These are phyloP conservation scores for Plantago major DNA, from an alignment of 257 asterid species.

Conservation along the genomic window DNA sequence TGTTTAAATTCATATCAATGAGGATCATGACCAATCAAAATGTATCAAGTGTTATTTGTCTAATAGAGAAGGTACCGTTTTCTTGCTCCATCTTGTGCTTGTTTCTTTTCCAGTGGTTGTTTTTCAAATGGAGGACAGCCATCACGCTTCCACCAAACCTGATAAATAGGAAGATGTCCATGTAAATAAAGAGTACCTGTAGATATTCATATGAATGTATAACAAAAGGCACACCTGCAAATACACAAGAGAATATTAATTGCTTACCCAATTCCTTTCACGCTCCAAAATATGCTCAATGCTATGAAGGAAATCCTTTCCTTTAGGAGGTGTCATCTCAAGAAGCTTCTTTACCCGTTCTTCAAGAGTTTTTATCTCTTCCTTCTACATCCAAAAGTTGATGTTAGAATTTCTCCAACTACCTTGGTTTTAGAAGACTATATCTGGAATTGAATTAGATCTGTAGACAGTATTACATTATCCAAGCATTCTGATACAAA, in stretches of 20 bases:
- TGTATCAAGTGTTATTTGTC: neutral
- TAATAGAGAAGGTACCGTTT: conserved; percentile 42
- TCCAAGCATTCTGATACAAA: neutral
- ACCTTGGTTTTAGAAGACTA: conserved; percentile 12
- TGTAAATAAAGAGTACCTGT: conserved; percentile 11
- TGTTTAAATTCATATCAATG: neutral
- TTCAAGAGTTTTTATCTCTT: conserved; percentile 73
- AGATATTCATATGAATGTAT: neutral
- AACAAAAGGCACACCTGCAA: conserved; percentile 3
- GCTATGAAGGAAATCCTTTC: conserved; percentile 81
- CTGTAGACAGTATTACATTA: neutral
- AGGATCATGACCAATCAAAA: neutral
- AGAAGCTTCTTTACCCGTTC: conserved; percentile 89
- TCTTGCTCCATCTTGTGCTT: conserved; percentile 57
- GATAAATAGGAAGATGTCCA: conserved; percentile 22
- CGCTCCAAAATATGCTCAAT: conserved; percentile 96
- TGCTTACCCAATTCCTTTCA: conserved; percentile 93
- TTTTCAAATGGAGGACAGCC: conserved; percentile 96
- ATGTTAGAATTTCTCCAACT: conserved; percentile 12
- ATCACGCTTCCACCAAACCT: conserved; percentile 99
- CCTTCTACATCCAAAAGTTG: conserved; percentile 55
- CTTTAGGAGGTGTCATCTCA: conserved; percentile 87
- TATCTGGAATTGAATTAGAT: neutral
- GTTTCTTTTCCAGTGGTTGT: conserved; percentile 65
- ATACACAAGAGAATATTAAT: conserved; percentile 7